phyloP scores from a whole-genome alignment of 805 yeast genomes.

The Lipomyces yamanashiensis region DNA sequence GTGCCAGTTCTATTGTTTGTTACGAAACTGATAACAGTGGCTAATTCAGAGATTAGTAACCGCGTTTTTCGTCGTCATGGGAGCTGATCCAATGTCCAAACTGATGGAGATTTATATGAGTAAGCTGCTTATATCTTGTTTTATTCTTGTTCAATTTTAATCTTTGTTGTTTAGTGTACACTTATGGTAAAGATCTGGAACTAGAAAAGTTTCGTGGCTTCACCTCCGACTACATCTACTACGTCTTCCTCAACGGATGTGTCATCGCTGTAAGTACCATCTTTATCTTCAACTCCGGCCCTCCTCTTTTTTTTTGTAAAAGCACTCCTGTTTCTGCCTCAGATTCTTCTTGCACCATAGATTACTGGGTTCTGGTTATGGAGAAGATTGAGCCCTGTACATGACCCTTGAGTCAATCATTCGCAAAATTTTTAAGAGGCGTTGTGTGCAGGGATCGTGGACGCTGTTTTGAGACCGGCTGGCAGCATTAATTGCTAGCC shows the following conservation, averaged over 20 bases:
- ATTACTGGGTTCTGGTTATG: constrained; percentile 44
- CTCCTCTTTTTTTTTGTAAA: background rate
- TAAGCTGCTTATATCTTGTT: constrained; percentile 4
- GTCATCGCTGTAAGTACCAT: constrained; percentile 33
- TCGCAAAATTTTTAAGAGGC: constrained; percentile 27
- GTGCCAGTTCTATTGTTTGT: background rate
- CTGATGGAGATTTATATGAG: constrained; percentile 39
- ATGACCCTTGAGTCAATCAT: constrained; percentile 31
- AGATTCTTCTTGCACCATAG: constrained; percentile 39
- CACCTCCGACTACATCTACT: constrained; percentile 39
- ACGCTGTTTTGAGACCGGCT: constrained; percentile 34
- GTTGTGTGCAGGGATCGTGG: constrained; percentile 33
- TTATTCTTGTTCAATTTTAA: background rate
- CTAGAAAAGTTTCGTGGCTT: constrained; percentile 35
- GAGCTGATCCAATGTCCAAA: constrained; percentile 36
- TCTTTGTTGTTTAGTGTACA: constrained; percentile 30
- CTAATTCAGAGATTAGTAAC: constrained; percentile 20
- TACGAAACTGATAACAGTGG: background rate
- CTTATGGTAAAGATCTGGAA: constrained; percentile 38
- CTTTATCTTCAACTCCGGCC: background rate
- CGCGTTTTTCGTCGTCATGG: constrained; percentile 34
- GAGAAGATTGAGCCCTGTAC: constrained; percentile 43
- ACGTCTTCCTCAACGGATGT: constrained; percentile 35
- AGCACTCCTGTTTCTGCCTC: constrained; percentile 47
- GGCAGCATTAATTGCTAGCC: constrained; percentile 22